Evolutionary conservation across 192 early-diverging fungal genomes (phyloP), one percentile per base, ranked within the genome.

Genomic region (Blastocladiella britannica): DNA sequence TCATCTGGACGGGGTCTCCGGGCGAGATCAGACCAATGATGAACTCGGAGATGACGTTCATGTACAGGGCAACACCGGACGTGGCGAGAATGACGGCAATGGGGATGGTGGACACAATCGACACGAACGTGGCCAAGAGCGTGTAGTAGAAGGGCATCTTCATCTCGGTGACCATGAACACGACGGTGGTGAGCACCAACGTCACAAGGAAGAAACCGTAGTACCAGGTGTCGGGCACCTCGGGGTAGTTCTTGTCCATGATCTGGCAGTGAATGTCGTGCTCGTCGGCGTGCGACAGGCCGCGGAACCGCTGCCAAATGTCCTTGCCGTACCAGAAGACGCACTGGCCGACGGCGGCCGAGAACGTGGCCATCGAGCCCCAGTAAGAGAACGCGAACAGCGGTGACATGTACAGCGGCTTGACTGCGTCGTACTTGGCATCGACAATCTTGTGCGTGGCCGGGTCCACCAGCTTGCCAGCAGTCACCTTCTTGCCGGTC

Each of bases 181-280:
- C 69, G 47, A 72, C 62, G 22, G 82, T 72, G 12, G 67, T 58
- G 12, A 80, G 55, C 27, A 60, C 68, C n/a, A 72, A 51, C 8
- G 67, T 70, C 54, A 47, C 12, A 47, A 68, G 26, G 55, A 82
- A 72, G 37, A 76, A 61, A 22, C 29, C 53, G 22, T 62, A 52
- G 60, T 89, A 91, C 86, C 84, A 86, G 77, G 80, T 86, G 27
- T 72, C 67, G 51, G 88, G 88, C 24, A 85, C 82, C 57, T 84
- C 82, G 28, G 72, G 70, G 63, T 91, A 89, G 25, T 54, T 55
- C 28, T 79, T 71, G 23, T 71, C 68, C 87, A 89, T 89, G 30
- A 86, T 60, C 61, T 73, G 75, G 43, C 75, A 75, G 55, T 86
- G 86, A 54, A 88, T 79, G 65, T 89, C 85, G 27, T 81, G 76